Evolutionary conservation across 2,329 filamentous ascomycete genomes (phyloP).

Genomic region (Volutella citrinella): DNA sequence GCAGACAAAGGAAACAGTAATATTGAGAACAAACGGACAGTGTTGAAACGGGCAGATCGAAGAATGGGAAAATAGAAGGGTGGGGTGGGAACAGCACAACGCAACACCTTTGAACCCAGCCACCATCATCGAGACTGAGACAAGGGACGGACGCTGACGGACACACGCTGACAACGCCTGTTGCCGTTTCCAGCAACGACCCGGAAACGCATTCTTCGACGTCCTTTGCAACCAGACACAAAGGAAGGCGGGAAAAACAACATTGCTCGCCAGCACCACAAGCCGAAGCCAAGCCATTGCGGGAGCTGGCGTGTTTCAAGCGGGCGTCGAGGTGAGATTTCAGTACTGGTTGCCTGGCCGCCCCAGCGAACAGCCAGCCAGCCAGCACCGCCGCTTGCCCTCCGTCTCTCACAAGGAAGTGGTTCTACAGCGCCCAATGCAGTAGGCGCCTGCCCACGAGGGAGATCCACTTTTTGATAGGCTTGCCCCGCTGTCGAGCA

Average conservation of each 20-base stretch:
- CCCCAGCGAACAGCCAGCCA: background rate
- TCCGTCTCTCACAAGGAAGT: background rate
- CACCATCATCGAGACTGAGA: too few species aligned
- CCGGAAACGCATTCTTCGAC: conserved; percentile 6
- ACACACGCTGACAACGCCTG: too few species aligned
- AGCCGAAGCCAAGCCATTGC: conserved; percentile 10
- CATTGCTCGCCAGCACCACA: conserved; percentile 10
- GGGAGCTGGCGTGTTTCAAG: conserved; percentile 19
- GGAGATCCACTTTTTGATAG: conserved; percentile 14
- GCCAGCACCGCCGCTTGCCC: background rate
- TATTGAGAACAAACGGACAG: conserved; percentile 12
- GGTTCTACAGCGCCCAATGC: too few species aligned
- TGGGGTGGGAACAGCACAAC: conserved; percentile 2
- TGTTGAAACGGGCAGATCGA: background rate
- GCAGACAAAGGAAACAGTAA: conserved; percentile 5
- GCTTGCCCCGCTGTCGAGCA: background rate
- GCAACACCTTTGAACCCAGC: too few species aligned
- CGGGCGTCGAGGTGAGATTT: conserved; percentile 21
- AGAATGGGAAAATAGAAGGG: conserved; percentile 26
- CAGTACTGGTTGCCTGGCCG: conserved; percentile 19
- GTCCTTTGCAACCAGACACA: too few species aligned
- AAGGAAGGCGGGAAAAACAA: too few species aligned
- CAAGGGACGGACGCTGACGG: too few species aligned
- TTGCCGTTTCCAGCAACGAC: conserved; percentile 1
- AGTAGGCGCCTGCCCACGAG: conserved; percentile 15